Evolutionary conservation across 192 early-diverging fungal species (phyloP).

Genomic region (Coemansia sp.): DNA sequence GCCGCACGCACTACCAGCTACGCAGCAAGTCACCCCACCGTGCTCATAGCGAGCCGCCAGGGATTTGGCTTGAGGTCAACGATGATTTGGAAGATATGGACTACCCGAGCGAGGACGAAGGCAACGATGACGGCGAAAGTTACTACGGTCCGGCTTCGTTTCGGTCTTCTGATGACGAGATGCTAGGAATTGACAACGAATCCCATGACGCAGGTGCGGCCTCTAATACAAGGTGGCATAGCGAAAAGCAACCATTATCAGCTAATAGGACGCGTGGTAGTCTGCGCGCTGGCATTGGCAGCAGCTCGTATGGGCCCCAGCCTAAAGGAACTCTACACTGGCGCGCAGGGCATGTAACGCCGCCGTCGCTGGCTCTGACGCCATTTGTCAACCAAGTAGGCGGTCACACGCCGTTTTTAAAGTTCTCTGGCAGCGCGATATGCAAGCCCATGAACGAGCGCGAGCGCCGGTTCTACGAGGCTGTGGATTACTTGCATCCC

Average conservation of each 20-base stretch:
- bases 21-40: slow-evolving; percentile 40
- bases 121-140: slow-evolving; percentile 1
- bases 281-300: not conserved
- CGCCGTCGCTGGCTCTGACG: slow-evolving; percentile 66
- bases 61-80: slow-evolving; percentile 50
- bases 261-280: not conserved
- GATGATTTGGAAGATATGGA: slow-evolving; percentile 20
- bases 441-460: slow-evolving; percentile 88
- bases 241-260: not conserved
- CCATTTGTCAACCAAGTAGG: slow-evolving; percentile 90
- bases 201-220: not conserved
- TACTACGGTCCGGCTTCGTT: slow-evolving; percentile 17
- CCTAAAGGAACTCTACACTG: not conserved
- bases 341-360: slow-evolving; percentile 35
- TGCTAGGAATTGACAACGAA: not conserved
- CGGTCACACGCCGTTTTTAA: slow-evolving; percentile 93
- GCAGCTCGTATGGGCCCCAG: not conserved
- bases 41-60: slow-evolving; percentile 41
- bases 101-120: slow-evolving; percentile 10
- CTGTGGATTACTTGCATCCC: slow-evolving; percentile 69
- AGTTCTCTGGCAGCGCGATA: slow-evolving; percentile 94
- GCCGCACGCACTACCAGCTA: slow-evolving; percentile 28
- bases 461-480: slow-evolving; percentile 91
- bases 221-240: not conserved
- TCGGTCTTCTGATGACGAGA: slow-evolving; percentile 18